A percentile compares a stretch with the other conserved stretches of the same genome.
phyloP scores from a whole-genome alignment of 257 asterid species.

The Ajuga chamaepitys region DNA sequence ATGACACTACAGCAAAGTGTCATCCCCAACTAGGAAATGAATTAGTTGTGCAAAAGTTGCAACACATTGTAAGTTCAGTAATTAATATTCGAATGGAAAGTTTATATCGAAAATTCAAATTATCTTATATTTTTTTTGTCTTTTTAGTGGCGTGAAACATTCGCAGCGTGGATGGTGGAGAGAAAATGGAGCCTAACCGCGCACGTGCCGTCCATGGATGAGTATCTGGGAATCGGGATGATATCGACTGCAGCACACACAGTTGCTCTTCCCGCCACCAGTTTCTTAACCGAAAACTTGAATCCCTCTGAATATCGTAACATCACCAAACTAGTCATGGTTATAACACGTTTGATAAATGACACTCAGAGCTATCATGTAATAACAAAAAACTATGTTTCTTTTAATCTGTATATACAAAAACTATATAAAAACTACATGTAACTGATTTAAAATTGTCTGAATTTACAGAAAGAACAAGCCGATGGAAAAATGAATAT shows the following conservation, averaged over 20 bases:
- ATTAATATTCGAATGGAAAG: too few species aligned
- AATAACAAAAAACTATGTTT: background rate
- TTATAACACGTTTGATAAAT: constrained; percentile 35
- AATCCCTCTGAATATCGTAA: constrained; percentile 12
- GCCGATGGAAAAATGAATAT: constrained; percentile 47
- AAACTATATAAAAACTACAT: too few species aligned
- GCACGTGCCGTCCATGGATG: constrained; percentile 30
- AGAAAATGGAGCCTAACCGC: constrained; percentile 41
- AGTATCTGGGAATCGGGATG: constrained; percentile 40
- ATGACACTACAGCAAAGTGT: constrained; percentile 18
- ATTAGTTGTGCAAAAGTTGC: constrained; percentile 13
- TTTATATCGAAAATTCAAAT: background rate
- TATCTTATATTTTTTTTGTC: background rate
- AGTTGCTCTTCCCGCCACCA: constrained; percentile 32
- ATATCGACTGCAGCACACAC: constrained; percentile 38
- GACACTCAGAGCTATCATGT: constrained; percentile 59
- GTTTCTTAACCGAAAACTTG: constrained; percentile 12
- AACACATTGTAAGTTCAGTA: constrained; percentile 34
- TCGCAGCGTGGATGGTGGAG: constrained; percentile 58
- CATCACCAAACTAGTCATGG: constrained; percentile 50
- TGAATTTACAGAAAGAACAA: constrained; percentile 40
- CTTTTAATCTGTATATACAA: background rate
- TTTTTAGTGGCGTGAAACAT: constrained; percentile 54
- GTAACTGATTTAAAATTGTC: background rate
- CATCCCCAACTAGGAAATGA: constrained; percentile 16